These are phyloP conservation scores for Leishmania aethiopica DNA, from an alignment of 208 protist genomes.

Conservation along the genomic window DNA sequence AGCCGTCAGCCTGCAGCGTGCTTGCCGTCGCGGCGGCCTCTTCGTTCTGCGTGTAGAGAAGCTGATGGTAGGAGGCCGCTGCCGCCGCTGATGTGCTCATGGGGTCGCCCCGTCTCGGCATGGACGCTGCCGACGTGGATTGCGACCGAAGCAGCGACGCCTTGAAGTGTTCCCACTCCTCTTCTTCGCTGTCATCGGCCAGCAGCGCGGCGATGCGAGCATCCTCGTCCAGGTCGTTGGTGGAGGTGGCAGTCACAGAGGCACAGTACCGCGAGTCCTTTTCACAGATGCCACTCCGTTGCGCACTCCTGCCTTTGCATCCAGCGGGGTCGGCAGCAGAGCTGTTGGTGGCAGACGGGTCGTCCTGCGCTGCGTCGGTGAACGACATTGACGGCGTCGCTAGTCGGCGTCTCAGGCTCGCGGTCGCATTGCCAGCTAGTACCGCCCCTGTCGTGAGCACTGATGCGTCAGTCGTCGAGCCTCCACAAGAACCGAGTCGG, in stretches of 20 bases:
- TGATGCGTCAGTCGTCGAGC: constrained; percentile 17
- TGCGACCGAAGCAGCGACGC: constrained; percentile 13
- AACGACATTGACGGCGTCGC: constrained; percentile 1
- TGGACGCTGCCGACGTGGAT: neutral
- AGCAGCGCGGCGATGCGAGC: constrained; percentile 30
- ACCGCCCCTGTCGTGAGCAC: constrained; percentile 47
- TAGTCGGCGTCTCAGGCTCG: constrained; percentile 42
- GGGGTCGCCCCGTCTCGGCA: neutral
- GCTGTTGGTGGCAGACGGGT: neutral
- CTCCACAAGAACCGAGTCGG: constrained; percentile 6
- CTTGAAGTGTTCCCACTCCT: constrained; percentile 71
- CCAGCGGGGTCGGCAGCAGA: neutral
- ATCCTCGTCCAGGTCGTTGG: neutral
- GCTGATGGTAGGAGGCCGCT: neutral
- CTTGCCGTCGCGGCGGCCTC: neutral
- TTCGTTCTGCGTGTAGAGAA: neutral
- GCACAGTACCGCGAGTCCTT: neutral
- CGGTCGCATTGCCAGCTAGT: constrained; percentile 49
- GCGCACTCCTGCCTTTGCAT: neutral
- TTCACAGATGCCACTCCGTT: neutral
- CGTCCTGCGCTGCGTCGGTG: neutral
- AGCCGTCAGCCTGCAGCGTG: constrained; percentile 11
- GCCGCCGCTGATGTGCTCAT: neutral
- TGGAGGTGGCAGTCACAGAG: neutral
- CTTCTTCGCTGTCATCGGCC: constrained; percentile 43